Evolutionary conservation across 1,284 basidiomycete genomes (phyloP).

Genomic region (Exsudoporus floridanus): DNA sequence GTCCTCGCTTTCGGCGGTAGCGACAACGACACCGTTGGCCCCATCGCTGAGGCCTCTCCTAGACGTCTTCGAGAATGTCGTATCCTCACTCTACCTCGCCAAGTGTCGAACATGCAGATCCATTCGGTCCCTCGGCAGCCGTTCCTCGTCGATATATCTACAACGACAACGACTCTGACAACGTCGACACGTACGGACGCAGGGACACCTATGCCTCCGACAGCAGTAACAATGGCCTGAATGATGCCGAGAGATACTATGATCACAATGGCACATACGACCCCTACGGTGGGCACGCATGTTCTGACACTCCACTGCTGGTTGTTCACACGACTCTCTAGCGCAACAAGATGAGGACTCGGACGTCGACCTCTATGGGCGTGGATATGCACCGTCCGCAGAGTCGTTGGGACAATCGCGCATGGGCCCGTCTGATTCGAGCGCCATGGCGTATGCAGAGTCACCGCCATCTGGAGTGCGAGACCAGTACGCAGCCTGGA

Average conservation of each 20-base stretch:
- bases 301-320: not conserved
- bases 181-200: conserved; percentile 55
- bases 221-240: conserved; percentile 56
- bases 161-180: conserved; percentile 76
- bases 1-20: conserved; percentile 3
- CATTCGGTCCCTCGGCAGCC: conserved; percentile 48
- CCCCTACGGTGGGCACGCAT: conserved; percentile 51
- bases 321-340: conserved; percentile 29
- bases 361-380: conserved; percentile 69
- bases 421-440: conserved; percentile 59
- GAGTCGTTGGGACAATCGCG: conserved; percentile 66
- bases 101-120: conserved; percentile 45
- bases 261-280: conserved; percentile 65
- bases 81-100: conserved; percentile 36
- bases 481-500: conserved; percentile 94
- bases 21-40: conserved; percentile 21
- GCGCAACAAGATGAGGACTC: conserved; percentile 74
- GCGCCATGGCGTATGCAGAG: conserved; percentile 58
- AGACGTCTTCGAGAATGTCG: conserved; percentile 25
- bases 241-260: conserved; percentile 57
- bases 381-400: conserved; percentile 66
- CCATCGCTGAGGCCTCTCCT: conserved; percentile 11
- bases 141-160: conserved; percentile 62
- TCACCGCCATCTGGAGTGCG: conserved; percentile 49
- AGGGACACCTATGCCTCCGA: conserved; percentile 71